A percentile compares a stretch with the other conserved stretches of the same genome.
Conservation (phyloP, 1,139 yeast genomes). For the Yamadazyma oceani region DNA sequence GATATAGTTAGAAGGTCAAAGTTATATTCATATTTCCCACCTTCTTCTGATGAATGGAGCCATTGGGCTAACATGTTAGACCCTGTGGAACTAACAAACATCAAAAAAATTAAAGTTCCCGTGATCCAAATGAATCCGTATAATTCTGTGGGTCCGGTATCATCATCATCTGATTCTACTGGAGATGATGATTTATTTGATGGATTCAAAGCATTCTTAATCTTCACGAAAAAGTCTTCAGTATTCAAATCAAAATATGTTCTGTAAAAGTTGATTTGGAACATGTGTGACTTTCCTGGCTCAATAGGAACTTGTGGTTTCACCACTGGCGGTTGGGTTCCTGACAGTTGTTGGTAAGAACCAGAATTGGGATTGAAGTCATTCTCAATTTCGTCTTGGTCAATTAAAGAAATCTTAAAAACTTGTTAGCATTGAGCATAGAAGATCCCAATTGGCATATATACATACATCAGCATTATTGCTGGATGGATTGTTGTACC, state of each 20-base stretch:
- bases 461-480: constrained; percentile 9
- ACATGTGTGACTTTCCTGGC: constrained; percentile 38
- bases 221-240: constrained; percentile 50
- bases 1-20: constrained; percentile 67
- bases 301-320: constrained; percentile 19
- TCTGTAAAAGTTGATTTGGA: constrained; percentile 57
- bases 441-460: too few species aligned
- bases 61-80: constrained; percentile 45
- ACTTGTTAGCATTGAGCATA: constrained; percentile 6
- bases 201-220: constrained; percentile 48
- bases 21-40: constrained; percentile 52
- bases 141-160: constrained; percentile 52
- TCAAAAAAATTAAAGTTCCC: constrained; percentile 68
- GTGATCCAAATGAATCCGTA: constrained; percentile 88
- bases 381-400: constrained; percentile 15
- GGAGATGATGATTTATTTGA: constrained; percentile 26
- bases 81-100: constrained; percentile 73
- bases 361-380: constrained; percentile 4
- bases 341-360: not conserved
- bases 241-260: constrained; percentile 66
- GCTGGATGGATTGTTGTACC: constrained; percentile 9
- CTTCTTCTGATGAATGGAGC: constrained; percentile 38
- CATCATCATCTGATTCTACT: constrained; percentile 18
- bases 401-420: constrained; percentile 12
- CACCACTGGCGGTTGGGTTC: constrained; percentile 16